Percentiles rank a stretch among this genome's conserved stretches.
Conservation (phyloP, 2,329 filamentous ascomycete species). For the Diaporthe citri region DNA sequence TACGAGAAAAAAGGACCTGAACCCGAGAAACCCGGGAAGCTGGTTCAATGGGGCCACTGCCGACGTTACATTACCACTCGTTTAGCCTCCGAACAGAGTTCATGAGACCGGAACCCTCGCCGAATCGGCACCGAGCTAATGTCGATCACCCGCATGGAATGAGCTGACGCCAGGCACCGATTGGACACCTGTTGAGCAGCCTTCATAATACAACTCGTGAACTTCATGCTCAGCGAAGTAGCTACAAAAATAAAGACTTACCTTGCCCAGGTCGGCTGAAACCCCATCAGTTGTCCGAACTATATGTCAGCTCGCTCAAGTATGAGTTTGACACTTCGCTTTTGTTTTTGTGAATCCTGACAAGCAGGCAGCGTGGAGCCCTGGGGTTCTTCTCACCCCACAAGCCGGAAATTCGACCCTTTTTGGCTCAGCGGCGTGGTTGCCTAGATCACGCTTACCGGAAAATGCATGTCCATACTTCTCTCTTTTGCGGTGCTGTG, state of each 20-base stretch:
- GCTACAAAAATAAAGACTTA: not conserved
- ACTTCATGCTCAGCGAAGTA: not conserved
- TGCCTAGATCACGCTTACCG: not conserved
- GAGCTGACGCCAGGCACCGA: not conserved
- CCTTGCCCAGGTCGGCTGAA: conserved; percentile 13
- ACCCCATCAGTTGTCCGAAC: too few species aligned
- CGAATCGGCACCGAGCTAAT: not conserved
- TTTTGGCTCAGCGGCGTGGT: conserved; percentile 9
- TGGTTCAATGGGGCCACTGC: not conserved
- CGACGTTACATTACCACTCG: not conserved
- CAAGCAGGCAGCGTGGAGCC: not conserved
- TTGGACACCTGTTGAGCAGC: not conserved
- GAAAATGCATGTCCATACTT: not conserved
- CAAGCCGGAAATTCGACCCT: not conserved
- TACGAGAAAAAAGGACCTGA: not conserved
- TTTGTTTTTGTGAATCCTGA: not conserved
- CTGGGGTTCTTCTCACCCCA: not conserved
- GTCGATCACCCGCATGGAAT: not conserved
- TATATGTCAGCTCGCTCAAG: conserved; percentile 8
- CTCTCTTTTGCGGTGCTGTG: not conserved
- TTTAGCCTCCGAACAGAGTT: not conserved
- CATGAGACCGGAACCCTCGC: not conserved
- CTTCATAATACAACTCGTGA: not conserved
- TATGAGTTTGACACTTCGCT: conserved; percentile 19
- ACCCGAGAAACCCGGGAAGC: not conserved